Evolutionary conservation across 2,329 filamentous ascomycete species (phyloP), one percentile per base, ranked within the genome.

Genomic region (Rhynchosporium agropyri): DNA sequence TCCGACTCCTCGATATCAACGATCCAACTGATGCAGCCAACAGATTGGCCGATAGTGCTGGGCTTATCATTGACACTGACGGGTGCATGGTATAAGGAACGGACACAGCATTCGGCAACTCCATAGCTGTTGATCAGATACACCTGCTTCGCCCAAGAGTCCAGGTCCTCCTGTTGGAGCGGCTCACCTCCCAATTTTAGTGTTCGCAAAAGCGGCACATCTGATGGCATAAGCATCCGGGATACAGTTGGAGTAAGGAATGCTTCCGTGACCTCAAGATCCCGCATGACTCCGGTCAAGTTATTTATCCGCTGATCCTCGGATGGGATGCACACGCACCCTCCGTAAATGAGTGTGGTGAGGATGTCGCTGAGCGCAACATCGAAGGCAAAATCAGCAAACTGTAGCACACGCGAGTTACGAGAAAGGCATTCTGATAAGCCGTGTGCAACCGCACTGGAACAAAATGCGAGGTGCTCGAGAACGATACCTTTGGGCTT

Each of bases 151-250:
- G 59, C 33, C 59, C 50, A 61, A n/a, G 13, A 38, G 6, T 1
- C 20, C 20, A 61, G 31, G 6, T 28, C 28, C 6, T 42, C 29
- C 83, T 82, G 48, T 82, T 80, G 8, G 88, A 95, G 49, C 96
- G 82, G 91, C 95, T 96, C 76, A 95, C 92, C 4, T 91, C 92
- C 69, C 95, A 96, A 0, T 91, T 96, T 33, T 95, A 78, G 0
- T 95, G 79, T 2, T 90, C 76, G 58, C 81, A 97, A 75, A 0
- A 77, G 77, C 0, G 92, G 91, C 0, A 87, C 89, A 12, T 95
- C 91, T 0, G 90, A 94, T 0, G 92, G 92, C 0, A 91, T 95
- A 60, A 96, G 79, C 76, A 96, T 91, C 66, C 89, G 91, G 0
- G 89, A 91, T 74, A 96, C 91, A 3, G 70, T 65, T 2, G 71